These are phyloP conservation scores for Udeniomyces megalosporus DNA, from an alignment of 768 basidiomycete species.

Conservation along the genomic window DNA sequence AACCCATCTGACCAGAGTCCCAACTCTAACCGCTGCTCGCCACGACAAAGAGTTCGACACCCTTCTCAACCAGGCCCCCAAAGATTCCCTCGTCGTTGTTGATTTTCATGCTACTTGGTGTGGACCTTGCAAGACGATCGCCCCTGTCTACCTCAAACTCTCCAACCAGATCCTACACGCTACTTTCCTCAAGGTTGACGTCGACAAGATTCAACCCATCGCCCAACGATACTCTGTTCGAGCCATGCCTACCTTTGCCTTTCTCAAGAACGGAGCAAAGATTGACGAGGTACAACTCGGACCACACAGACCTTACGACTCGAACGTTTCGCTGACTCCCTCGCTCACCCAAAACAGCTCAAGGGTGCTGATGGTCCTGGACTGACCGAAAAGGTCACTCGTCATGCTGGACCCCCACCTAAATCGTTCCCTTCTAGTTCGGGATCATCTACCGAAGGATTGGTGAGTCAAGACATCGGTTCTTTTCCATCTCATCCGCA, in stretches of 20 bases:
- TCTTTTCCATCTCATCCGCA: background rate
- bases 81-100: background rate
- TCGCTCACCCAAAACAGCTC: constrained; percentile 17
- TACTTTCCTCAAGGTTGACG: constrained; percentile 22
- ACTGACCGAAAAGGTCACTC: constrained; percentile 23
- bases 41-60: constrained; percentile 2
- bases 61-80: background rate
- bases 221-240: constrained; percentile 23
- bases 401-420: constrained; percentile 27
- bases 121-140: constrained; percentile 28
- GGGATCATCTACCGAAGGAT: constrained; percentile 12
- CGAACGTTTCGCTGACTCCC: background rate
- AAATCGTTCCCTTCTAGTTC: constrained; percentile 14
- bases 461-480: background rate
- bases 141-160: constrained; percentile 24
- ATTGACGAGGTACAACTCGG: constrained; percentile 25
- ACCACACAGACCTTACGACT: background rate
- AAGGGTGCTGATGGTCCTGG: constrained; percentile 28
- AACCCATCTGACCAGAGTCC: too few species aligned
- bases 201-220: constrained; percentile 24
- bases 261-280: constrained; percentile 27
- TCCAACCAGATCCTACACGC: constrained; percentile 17
- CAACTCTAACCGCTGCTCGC: too few species aligned
- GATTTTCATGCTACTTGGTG: constrained; percentile 25
- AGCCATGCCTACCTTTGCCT: constrained; percentile 31